phyloP scores from a whole-genome alignment of 495 filamentous ascomycete genomes.

The Aspergillus kassunensis region DNA sequence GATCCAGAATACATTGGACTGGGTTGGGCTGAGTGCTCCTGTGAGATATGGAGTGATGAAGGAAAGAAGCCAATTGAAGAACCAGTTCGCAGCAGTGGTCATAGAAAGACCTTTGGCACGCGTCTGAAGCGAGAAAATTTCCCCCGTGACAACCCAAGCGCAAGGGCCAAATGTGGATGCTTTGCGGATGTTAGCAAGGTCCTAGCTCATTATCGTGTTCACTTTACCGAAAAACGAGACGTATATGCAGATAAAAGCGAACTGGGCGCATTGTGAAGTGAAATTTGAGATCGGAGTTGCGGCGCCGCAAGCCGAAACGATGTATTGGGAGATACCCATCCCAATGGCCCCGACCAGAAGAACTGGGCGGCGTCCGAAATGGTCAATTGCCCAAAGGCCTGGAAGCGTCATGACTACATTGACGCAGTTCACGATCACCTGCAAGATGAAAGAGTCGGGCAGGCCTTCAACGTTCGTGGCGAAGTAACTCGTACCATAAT shows the following conservation, averaged over 20 bases:
- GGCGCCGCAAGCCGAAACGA: slow-evolving; percentile 67
- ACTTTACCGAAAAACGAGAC: not conserved
- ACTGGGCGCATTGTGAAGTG: slow-evolving; percentile 45
- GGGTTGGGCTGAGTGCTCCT: too few species aligned
- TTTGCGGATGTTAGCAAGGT: too few species aligned
- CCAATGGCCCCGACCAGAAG: slow-evolving; percentile 62
- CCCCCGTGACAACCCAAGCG: slow-evolving; percentile 72
- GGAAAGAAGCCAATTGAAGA: slow-evolving; percentile 58
- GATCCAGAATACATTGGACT: not conserved
- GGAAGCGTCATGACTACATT: slow-evolving; percentile 69
- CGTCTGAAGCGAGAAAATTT: slow-evolving; percentile 74
- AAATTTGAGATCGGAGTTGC: slow-evolving; percentile 44
- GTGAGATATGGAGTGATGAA: not conserved
- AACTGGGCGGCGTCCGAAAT: slow-evolving; percentile 61
- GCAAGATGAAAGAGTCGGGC: slow-evolving; percentile 60
- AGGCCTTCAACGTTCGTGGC: slow-evolving; percentile 53
- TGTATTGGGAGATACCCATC: slow-evolving; percentile 66
- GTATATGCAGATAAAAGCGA: slow-evolving; percentile 27
- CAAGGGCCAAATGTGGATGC: slow-evolving; percentile 73
- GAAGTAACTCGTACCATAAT: slow-evolving; percentile 73
- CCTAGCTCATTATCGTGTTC: too few species aligned
- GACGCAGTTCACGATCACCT: slow-evolving; percentile 68
- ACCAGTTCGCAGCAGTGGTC: slow-evolving; percentile 77
- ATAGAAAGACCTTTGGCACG: slow-evolving; percentile 70
- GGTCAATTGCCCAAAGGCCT: slow-evolving; percentile 65